Evolutionary conservation across 2,329 filamentous ascomycete species (phyloP).

Genomic region (Alternaria sp.): DNA sequence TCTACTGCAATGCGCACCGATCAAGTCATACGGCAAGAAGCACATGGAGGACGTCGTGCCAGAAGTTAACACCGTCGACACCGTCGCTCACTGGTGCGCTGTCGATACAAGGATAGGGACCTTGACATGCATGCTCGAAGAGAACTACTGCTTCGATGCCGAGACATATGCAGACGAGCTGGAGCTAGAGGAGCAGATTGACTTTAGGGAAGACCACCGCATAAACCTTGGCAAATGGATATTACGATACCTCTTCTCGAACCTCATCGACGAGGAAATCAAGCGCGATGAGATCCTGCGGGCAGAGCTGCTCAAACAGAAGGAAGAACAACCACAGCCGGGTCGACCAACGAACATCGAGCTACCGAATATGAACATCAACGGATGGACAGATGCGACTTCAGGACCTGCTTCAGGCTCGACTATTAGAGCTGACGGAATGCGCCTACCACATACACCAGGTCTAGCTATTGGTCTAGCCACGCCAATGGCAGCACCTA

Average conservation of each 20-base stretch:
- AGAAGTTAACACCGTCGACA: slow-evolving; percentile 85
- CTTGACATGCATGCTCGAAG: slow-evolving; percentile 87
- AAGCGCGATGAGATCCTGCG: slow-evolving; percentile 78
- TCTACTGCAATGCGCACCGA: slow-evolving; percentile 83
- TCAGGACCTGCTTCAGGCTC: slow-evolving; percentile 56
- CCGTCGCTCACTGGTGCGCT: slow-evolving; percentile 93
- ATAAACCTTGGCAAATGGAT: slow-evolving; percentile 99
- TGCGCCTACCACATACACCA: slow-evolving; percentile 69
- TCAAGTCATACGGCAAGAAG: slow-evolving; percentile 91
- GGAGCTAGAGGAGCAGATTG: slow-evolving; percentile 71
- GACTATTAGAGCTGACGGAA: slow-evolving; percentile 64
- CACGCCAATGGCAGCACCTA: slow-evolving; percentile 62
- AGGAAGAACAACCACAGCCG: slow-evolving; percentile 61
- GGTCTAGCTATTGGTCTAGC: slow-evolving; percentile 80
- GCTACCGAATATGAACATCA: slow-evolving; percentile 56
- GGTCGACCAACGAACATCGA: slow-evolving; percentile 69
- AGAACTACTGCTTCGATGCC: slow-evolving; percentile 95
- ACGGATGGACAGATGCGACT: slow-evolving; percentile 52
- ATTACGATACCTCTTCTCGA: slow-evolving; percentile 86
- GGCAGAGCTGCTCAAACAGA: slow-evolving; percentile 70
- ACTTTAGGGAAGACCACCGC: slow-evolving; percentile 91
- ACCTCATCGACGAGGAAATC: slow-evolving; percentile 89
- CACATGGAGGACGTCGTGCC: slow-evolving; percentile 91
- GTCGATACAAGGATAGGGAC: slow-evolving; percentile 93
- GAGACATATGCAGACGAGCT: slow-evolving; percentile 96